Percentiles rank a stretch among this genome's conserved stretches.
These are phyloP conservation scores for Thuidium tamariscinum DNA, from an alignment of 225 moss, liverwort and hornwort species.

Conservation along the genomic window DNA sequence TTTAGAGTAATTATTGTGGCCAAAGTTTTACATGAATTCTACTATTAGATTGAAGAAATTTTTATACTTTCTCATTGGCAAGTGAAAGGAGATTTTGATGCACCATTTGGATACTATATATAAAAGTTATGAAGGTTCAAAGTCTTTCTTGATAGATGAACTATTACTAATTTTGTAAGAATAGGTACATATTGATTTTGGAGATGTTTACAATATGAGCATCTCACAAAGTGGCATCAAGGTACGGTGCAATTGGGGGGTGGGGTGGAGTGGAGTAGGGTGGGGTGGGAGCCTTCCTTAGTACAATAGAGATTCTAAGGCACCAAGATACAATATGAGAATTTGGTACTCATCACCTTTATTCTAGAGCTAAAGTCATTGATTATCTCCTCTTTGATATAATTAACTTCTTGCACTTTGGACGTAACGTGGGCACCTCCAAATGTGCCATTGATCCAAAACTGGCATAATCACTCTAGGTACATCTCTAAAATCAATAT, in stretches of 20 bases:
- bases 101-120: background rate
- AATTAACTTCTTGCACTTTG: background rate
- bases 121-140: background rate
- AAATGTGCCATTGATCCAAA: too few species aligned
- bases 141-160: background rate
- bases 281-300: too few species aligned
- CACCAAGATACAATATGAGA: background rate
- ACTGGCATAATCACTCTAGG: too few species aligned
- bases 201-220: background rate
- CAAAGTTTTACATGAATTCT: background rate
- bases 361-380: background rate
- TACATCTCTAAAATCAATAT: too few species aligned
- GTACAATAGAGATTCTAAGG: background rate
- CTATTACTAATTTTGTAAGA: accelerated
- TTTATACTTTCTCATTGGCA: background rate
- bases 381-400: accelerated
- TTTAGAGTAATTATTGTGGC: background rate
- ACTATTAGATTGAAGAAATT: background rate
- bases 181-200: background rate
- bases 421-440: background rate
- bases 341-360: background rate
- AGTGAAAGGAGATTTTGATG: background rate
- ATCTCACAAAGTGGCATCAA: too few species aligned
- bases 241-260: accelerated
- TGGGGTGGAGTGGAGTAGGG: too few species aligned